Evolutionary conservation across 768 basidiomycete genomes (phyloP).

Genomic region (Piloderma croceum): DNA sequence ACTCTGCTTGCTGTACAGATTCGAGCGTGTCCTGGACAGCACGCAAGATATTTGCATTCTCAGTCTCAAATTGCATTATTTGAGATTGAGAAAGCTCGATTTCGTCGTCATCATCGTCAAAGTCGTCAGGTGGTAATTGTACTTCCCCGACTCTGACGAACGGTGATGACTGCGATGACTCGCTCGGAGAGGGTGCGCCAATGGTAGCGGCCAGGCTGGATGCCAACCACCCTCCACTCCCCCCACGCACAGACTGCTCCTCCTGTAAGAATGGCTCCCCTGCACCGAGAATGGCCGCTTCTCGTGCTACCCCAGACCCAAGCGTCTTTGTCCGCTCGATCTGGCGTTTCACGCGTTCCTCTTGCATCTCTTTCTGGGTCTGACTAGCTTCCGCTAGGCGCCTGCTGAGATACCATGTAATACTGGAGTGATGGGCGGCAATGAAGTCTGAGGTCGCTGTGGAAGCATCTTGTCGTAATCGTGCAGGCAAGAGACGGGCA

Average conservation of each 20-base stretch:
- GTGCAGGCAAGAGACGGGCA: slow-evolving; percentile 63
- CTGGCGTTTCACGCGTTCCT: slow-evolving; percentile 86
- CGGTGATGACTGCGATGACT: slow-evolving; percentile 22
- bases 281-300: slow-evolving; percentile 43
- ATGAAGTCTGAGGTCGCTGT: slow-evolving; percentile 61
- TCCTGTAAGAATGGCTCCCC: slow-evolving; percentile 21
- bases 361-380: slow-evolving; percentile 82
- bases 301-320: slow-evolving; percentile 71
- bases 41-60: slow-evolving; percentile 83
- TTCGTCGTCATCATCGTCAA: slow-evolving; percentile 67
- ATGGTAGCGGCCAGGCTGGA: slow-evolving; percentile 57
- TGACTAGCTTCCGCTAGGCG: slow-evolving; percentile 77
- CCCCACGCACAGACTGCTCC: slow-evolving; percentile 1
- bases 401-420: slow-evolving; percentile 87
- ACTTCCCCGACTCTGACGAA: slow-evolving; percentile 15
- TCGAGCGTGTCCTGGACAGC: slow-evolving; percentile 81
- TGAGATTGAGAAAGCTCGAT: slow-evolving; percentile 80
- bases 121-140: slow-evolving; percentile 29
- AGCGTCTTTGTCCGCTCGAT: slow-evolving; percentile 78
- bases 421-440: slow-evolving; percentile 88
- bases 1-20: slow-evolving; percentile 88
- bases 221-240: slow-evolving; percentile 50
- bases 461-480: slow-evolving; percentile 55
- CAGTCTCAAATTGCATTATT: slow-evolving; percentile 88
- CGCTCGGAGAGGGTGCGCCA: slow-evolving; percentile 37